Evolutionary conservation across 2,329 filamentous ascomycete genomes (phyloP), one percentile per base, ranked within the genome.

Genomic region (Paraphoma chrysanthemicola): DNA sequence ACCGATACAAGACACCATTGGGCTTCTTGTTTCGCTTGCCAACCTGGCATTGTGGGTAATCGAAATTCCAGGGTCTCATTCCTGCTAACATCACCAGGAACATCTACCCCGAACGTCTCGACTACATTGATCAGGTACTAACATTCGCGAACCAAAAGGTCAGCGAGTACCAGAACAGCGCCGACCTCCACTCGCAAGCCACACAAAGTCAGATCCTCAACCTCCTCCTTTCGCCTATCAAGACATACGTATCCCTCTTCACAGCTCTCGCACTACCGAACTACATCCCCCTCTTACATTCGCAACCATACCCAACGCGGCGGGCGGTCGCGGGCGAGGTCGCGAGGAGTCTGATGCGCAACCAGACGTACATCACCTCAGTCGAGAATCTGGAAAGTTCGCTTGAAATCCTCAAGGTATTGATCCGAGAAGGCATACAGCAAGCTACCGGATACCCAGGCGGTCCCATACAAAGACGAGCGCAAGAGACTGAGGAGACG

Each of bases 61-160:
- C 4, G 9, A n/a, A 2, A 47, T 10, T 0, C 16, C 11, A 16
- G 28, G 28, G 2, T 10, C 12, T 0, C 1, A 16, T 8, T 39
- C 33, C 8, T 44, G 48, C 76, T 80, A 60, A 79, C 53, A 39
- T 38, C 9, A 8, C 1, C 46, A 83, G 81, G 59, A 98, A 96
- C 76, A 96, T 98, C 65, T 98, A 99, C 72, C 94, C 95, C 0
- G 90, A 95, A 61, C 86, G 90, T 54, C 82, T 98, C 57, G 94
- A 98, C 80, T 98, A 97, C 70, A 91, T 98, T 48, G 93, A 99
- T 71, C 93, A 98, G 76, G 90, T 98, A 46, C 83, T 99, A 39
- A 88, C 91, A 52, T 98, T 95, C 74, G 94, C 93, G 48, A 89
- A 91, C 49, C 84, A 88, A 68, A 97, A 98, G 78, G 92, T 94